Conservation (phyloP, 345 rosid species). For the Garcia nutans region DNA sequence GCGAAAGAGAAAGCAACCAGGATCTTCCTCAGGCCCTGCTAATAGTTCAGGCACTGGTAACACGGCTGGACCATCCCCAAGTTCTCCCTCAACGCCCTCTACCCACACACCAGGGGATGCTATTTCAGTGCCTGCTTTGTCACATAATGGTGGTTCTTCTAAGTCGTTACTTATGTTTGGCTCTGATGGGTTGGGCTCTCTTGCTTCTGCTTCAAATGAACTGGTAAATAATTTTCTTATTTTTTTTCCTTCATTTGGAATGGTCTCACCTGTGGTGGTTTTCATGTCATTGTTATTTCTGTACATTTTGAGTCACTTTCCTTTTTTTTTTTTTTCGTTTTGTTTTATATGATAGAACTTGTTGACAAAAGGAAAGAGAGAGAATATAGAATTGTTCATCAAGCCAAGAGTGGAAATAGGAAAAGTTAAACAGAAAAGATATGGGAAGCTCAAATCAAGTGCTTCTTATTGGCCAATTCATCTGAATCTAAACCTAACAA, state of each 20-base stretch:
- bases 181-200: conserved; percentile 50
- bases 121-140: conserved; percentile 44
- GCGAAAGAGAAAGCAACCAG: conserved; percentile 53
- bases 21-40: conserved; percentile 55
- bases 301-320: background rate
- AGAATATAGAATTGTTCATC: background rate
- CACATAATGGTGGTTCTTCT: conserved; percentile 48
- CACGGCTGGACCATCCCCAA: conserved; percentile 52
- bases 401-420: background rate
- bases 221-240: conserved; percentile 33
- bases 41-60: conserved; percentile 56
- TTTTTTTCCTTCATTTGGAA: conserved; percentile 1
- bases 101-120: conserved; percentile 56
- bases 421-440: background rate
- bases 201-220: conserved; percentile 49
- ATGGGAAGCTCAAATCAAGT: background rate
- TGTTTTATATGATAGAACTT: background rate
- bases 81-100: conserved; percentile 57
- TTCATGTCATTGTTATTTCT: background rate
- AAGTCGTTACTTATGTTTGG: conserved; percentile 51
- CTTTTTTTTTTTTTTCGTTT: background rate
- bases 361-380: background rate
- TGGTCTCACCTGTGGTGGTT: background rate
- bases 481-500: background rate
- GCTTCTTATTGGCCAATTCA: background rate